Evolutionary conservation across 768 basidiomycete genomes (phyloP).

Genomic region (Ramaria sp.): DNA sequence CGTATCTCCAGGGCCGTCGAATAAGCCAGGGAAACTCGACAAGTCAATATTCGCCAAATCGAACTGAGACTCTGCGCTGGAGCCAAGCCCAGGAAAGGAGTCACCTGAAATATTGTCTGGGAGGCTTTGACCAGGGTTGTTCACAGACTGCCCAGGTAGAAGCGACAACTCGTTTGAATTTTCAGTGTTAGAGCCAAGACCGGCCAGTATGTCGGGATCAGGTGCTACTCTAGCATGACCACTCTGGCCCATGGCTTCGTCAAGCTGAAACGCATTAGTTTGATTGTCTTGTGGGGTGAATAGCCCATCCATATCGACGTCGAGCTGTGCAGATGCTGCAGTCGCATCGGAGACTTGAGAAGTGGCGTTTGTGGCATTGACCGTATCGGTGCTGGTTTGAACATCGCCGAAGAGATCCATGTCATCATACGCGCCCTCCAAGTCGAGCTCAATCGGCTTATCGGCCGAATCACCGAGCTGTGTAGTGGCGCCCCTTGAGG

Average conservation of each 20-base stretch:
- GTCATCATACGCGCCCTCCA: constrained; percentile 61
- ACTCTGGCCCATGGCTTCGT: background rate
- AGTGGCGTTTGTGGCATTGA: constrained; percentile 10
- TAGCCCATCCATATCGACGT: constrained; percentile 32
- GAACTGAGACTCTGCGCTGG: background rate
- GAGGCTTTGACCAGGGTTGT: background rate
- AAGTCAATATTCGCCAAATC: constrained; percentile 5
- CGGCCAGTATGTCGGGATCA: constrained; percentile 33
- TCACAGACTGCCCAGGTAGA: background rate
- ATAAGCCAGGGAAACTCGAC: constrained; percentile 1
- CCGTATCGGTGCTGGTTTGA: background rate
- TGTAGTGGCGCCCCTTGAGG: background rate
- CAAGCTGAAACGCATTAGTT: background rate
- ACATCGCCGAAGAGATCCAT: constrained; percentile 44
- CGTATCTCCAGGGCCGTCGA: background rate
- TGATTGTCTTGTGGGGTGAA: constrained; percentile 35
- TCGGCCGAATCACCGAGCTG: constrained; percentile 54
- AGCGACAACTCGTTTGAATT: background rate
- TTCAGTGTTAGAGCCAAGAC: constrained; percentile 26
- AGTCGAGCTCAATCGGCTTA: constrained; percentile 72
- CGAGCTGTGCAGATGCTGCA: constrained; percentile 8
- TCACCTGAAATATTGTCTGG: background rate
- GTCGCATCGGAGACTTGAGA: constrained; percentile 26
- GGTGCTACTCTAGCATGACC: constrained; percentile 19
- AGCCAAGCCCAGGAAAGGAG: background rate